Evolutionary conservation across 2,329 filamentous ascomycete species (phyloP).

Genomic region (Aspergillus intermedius): DNA sequence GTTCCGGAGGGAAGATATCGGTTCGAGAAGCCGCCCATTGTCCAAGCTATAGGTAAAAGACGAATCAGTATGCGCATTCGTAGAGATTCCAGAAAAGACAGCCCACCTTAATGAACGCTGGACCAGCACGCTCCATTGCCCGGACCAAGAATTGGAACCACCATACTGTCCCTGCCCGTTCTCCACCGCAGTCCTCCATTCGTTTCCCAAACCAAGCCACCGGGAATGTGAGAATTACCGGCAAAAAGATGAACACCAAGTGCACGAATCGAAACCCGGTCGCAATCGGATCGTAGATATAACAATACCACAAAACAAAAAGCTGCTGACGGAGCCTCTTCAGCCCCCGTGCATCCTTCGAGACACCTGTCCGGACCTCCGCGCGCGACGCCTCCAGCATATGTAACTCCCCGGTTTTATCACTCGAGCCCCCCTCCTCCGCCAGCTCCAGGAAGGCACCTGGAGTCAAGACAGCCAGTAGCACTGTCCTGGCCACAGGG

Average conservation of each 20-base stretch:
- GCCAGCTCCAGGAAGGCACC: conserved; percentile 55
- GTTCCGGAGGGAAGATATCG: conserved; percentile 88
- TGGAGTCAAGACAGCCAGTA: conserved; percentile 47
- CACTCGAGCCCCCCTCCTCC: conserved; percentile 43
- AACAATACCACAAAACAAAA: conserved; percentile 60
- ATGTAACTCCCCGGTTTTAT: conserved; percentile 68
- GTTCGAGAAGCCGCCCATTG: conserved; percentile 97
- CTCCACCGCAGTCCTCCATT: conserved; percentile 59
- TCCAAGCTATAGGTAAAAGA: conserved; percentile 56
- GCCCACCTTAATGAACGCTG: conserved; percentile 88
- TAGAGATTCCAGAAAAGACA: conserved; percentile 1
- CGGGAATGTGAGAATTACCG: conserved; percentile 75
- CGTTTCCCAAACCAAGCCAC: conserved; percentile 70
- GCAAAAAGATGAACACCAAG: conserved; percentile 80
- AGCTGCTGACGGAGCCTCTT: conserved; percentile 53
- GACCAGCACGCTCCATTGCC: conserved; percentile 86
- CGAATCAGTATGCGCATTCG: conserved; percentile 1
- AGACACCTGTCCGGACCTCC: conserved; percentile 66
- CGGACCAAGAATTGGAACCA: conserved; percentile 88
- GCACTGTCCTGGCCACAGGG: conserved; percentile 22
- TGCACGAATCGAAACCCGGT: conserved; percentile 86
- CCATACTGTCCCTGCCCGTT: conserved; percentile 77
- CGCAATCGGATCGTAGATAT: conserved; percentile 65
- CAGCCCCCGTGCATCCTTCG: conserved; percentile 56
- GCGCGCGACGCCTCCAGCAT: conserved; percentile 78